Evolutionary conservation across 176 grass and related monocot species (phyloP).

Genomic region (Oryza meyeriana): DNA sequence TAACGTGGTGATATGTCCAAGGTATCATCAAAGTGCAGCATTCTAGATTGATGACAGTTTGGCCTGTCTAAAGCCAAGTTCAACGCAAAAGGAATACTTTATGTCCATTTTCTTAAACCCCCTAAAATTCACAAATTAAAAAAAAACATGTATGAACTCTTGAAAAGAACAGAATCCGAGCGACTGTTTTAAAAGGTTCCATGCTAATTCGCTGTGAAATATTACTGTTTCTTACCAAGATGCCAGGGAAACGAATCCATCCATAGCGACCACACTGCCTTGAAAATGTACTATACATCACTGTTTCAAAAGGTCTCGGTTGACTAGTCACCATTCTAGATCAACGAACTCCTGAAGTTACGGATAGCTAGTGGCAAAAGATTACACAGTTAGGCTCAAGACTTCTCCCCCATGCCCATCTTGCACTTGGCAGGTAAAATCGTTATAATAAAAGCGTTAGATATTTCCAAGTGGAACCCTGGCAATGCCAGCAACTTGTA

Average conservation of each 20-base stretch:
- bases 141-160: too few species aligned
- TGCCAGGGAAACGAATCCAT: neutral
- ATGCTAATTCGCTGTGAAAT: neutral
- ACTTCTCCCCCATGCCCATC: neutral
- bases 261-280: neutral
- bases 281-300: too few species aligned
- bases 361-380: neutral
- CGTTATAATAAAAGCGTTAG: neutral
- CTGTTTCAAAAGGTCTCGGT: neutral
- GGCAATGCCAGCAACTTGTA: neutral
- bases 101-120: neutral
- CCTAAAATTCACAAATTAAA: too few species aligned
- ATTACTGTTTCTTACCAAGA: neutral
- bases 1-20: neutral
- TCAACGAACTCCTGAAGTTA: neutral
- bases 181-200: neutral
- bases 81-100: neutral
- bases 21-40: neutral
- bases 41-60: neutral
- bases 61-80: neutral
- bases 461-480: slow-evolving; percentile 6
- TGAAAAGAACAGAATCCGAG: neutral
- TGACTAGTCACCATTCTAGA: neutral
- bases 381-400: neutral
- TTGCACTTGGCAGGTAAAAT: neutral